phyloP scores from a whole-genome alignment of 106 monocot species.

The Iris macrosiphon region DNA sequence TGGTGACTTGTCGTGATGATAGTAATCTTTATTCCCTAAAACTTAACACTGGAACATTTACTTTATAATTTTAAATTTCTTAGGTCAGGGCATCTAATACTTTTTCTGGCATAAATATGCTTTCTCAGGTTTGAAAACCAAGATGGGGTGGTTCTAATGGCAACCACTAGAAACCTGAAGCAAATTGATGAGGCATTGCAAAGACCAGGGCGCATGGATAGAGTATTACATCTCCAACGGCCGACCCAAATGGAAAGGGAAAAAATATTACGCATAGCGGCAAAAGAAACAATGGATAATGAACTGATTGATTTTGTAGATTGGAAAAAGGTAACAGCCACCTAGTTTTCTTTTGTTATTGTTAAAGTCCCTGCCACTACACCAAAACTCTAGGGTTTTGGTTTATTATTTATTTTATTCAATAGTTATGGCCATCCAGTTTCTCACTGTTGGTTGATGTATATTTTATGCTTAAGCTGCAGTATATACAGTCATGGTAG shows the following conservation, averaged over 20 bases:
- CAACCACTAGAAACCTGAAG: slow-evolving; percentile 77
- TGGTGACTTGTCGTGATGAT: too few relatives aligned
- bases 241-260: slow-evolving; percentile 90
- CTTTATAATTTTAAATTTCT: background rate
- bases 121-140: slow-evolving; percentile 81
- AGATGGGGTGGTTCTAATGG: slow-evolving; percentile 81
- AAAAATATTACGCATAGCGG: slow-evolving; percentile 66
- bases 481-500: too few relatives aligned
- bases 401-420: too few relatives aligned
- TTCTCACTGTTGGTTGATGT: too few relatives aligned
- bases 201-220: slow-evolving; percentile 88
- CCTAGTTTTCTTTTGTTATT: too few relatives aligned
- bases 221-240: slow-evolving; percentile 79
- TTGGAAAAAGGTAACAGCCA: slow-evolving; percentile 57
- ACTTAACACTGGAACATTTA: background rate
- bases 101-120: too few relatives aligned
- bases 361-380: too few relatives aligned
- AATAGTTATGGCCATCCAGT: too few relatives aligned
- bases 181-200: slow-evolving; percentile 85
- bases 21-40: too few relatives aligned
- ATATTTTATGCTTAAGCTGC: too few relatives aligned
- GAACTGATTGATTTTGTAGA: slow-evolving; percentile 70
- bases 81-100: too few relatives aligned
- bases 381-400: too few relatives aligned
- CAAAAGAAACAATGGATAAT: slow-evolving; percentile 73